Percentiles rank a stretch among this genome's conserved stretches.
Evolutionary conservation across 345 rosid species (phyloP).

Genomic region (Bruguiera parviflora): DNA sequence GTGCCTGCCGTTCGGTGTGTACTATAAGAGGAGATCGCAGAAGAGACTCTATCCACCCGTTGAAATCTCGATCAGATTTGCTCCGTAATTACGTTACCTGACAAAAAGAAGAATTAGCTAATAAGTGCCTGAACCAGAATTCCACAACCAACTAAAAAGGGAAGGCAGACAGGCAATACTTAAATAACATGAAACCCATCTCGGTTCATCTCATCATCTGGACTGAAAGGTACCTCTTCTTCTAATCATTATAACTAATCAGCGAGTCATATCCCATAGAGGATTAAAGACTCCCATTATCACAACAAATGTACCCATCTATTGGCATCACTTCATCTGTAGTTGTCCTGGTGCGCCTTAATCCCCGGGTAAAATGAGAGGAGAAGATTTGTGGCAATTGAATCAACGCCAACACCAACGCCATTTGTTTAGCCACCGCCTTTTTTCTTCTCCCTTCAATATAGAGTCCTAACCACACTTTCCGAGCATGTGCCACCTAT

Average conservation of each 20-base stretch:
- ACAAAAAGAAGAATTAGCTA: too few relatives aligned
- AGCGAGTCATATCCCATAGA: too few relatives aligned
- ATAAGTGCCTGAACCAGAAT: too few relatives aligned
- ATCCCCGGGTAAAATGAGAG: too few relatives aligned
- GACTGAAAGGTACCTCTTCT: not conserved
- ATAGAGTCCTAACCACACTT: constrained; percentile 6
- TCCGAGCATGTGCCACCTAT: constrained; percentile 27
- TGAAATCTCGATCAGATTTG: constrained; percentile 18
- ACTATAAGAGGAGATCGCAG: constrained; percentile 5
- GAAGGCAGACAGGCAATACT: too few relatives aligned
- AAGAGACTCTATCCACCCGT: constrained; percentile 20
- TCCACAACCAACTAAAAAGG: too few relatives aligned
- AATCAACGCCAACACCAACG: constrained; percentile 14
- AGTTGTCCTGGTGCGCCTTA: too few relatives aligned
- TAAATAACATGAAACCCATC: not conserved
- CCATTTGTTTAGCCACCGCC: constrained; percentile 2
- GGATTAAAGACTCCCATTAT: too few relatives aligned
- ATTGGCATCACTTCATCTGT: too few relatives aligned
- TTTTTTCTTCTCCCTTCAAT: not conserved
- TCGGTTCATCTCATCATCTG: constrained; percentile 14
- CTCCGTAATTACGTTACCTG: constrained; percentile 8
- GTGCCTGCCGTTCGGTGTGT: not conserved
- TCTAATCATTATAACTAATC: too few relatives aligned
- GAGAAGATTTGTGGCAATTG: too few relatives aligned
- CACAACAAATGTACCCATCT: too few relatives aligned